These are phyloP conservation scores for Diplodia intermedia DNA, from an alignment of 2,329 filamentous ascomycete genomes.

Conservation along the genomic window DNA sequence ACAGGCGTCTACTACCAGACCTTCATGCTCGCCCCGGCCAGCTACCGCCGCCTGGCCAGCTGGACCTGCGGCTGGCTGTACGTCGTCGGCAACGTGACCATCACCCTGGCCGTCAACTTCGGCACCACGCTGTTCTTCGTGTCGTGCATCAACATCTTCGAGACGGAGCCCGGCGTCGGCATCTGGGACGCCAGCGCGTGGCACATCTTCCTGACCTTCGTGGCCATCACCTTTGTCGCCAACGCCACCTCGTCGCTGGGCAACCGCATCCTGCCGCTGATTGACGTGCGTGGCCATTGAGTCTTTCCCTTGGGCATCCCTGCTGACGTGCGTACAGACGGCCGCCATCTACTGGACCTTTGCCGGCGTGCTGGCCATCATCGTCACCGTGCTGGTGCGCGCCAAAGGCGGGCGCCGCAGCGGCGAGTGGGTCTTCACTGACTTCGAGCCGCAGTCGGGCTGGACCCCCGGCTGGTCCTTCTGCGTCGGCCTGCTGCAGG, in stretches of 20 bases:
- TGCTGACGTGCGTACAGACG: conserved; percentile 55
- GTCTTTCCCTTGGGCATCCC: no score
- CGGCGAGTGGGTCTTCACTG: conserved; percentile 69
- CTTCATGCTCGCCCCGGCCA: conserved; percentile 71
- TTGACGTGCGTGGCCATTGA: conserved; percentile 66
- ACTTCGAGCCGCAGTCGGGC: conserved; percentile 72
- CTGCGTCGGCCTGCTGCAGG: conserved; percentile 74
- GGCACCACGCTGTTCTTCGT: conserved; percentile 65
- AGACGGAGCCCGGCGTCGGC: conserved; percentile 53
- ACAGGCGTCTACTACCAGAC: conserved; percentile 74
- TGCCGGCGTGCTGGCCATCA: conserved; percentile 70
- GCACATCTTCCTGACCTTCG: conserved; percentile 58
- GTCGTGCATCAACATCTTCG: conserved; percentile 63
- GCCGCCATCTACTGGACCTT: conserved; percentile 79
- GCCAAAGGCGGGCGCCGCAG: conserved; percentile 71
- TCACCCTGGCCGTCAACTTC: conserved; percentile 83
- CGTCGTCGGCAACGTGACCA: conserved; percentile 80
- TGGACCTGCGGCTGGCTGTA: conserved; percentile 81
- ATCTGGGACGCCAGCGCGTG: conserved; percentile 54
- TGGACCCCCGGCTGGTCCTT: conserved; percentile 77
- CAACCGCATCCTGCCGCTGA: conserved; percentile 61
- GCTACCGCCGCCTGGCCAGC: conserved; percentile 67
- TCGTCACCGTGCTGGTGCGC: conserved; percentile 67
- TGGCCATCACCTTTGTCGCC: conserved; percentile 57
- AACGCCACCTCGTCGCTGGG: conserved; percentile 60